Conservation (phyloP, 2,329 filamentous ascomycete genomes). For the Paradendryphiella salina region DNA sequence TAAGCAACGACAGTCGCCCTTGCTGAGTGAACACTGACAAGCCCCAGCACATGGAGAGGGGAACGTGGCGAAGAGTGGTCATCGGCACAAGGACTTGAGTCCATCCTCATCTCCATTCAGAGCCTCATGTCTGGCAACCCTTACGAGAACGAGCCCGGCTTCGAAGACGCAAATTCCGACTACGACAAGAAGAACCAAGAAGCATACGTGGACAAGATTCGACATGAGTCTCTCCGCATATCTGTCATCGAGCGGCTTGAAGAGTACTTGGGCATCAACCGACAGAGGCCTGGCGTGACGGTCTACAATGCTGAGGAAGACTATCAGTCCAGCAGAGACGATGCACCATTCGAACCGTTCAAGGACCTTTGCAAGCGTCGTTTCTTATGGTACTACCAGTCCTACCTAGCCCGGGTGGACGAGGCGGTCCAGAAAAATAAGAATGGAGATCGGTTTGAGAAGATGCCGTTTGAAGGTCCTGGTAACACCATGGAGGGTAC, state of each 20-base stretch:
- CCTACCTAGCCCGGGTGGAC: slow-evolving; percentile 73
- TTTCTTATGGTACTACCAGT: slow-evolving; percentile 95
- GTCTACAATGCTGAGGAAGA: slow-evolving; percentile 58
- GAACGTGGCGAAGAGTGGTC: slow-evolving; percentile 94
- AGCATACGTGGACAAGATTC: slow-evolving; percentile 83
- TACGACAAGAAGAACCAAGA: slow-evolving; percentile 74
- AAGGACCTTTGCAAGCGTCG: slow-evolving; percentile 86
- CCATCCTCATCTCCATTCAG: slow-evolving; percentile 91
- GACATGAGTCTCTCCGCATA: slow-evolving; percentile 85
- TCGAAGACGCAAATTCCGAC: slow-evolving; percentile 71
- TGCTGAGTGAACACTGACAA: slow-evolving; percentile 10
- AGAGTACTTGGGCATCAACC: slow-evolving; percentile 68
- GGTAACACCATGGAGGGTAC: slow-evolving; percentile 83
- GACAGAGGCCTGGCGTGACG: slow-evolving; percentile 39
- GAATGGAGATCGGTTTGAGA: slow-evolving; percentile 67
- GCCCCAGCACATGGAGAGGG: slow-evolving; percentile 82
- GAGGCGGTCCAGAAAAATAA: slow-evolving; percentile 65
- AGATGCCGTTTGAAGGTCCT: slow-evolving; percentile 82
- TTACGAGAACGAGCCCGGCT: slow-evolving; percentile 95
- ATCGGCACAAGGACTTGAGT: slow-evolving; percentile 91
- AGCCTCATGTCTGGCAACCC: slow-evolving; percentile 93
- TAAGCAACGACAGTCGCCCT: slow-evolving; percentile 49
- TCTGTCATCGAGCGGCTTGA: slow-evolving; percentile 86
- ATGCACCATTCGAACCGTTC: slow-evolving; percentile 79
- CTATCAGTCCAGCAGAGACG: slow-evolving; percentile 52